Base-by-base conservation (phyloP, 192 early-diverging fungal species). In the Allomyces macrogynus region DNA sequence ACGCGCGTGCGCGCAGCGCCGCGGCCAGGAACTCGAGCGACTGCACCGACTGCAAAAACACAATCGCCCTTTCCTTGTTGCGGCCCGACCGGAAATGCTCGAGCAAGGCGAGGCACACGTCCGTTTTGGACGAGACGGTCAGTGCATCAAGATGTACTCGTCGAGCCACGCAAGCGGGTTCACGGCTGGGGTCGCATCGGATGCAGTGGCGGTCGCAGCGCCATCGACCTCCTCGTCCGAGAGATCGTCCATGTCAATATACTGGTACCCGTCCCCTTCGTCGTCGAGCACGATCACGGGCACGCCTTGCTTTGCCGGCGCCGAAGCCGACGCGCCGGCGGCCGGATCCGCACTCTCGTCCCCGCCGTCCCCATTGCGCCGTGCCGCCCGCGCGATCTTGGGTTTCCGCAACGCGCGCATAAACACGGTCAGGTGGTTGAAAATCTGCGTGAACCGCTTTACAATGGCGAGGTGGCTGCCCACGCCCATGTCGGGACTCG, bases 41-140 rank as follows among this genome's bases (percentile, higher is more conserved):
- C 64, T 27, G 57, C 22, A 32, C 49, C 22, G 23, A 43, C 22
- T 64, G 20, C n/a, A 23, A 64, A 64, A 64, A 64, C 40, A 64
- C 40, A 24, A 64, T n/a, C 16, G 49, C 20, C 16, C 20, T 57
- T 20, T 57, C 49, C 32, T 40, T 40, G 44, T 4, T 23, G 1
- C 5, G 64, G 9, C 16, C 49, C 12, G 20, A 57, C 9, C 16
- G 16, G 49, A 14, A 14, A 0, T 57, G 49, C 49, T 20, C 49
- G 16, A 57, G 49, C 49, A n/a, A 57, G 16, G 20, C 12, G 8
- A 57, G 49, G 8, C 32, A 40, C 49, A n/a, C 49, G 16, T 57
- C 49, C 16, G 20, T n/a, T 14, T 57, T 57, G 16, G 49, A 14
- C 49, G 49, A 57, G 49, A 20, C 3, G 16, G 20, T n/a, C 16